Percentiles rank a stretch among this genome's conserved stretches.
Conservation (phyloP, 495 filamentous ascomycete species). For the Penicillium steckii region DNA sequence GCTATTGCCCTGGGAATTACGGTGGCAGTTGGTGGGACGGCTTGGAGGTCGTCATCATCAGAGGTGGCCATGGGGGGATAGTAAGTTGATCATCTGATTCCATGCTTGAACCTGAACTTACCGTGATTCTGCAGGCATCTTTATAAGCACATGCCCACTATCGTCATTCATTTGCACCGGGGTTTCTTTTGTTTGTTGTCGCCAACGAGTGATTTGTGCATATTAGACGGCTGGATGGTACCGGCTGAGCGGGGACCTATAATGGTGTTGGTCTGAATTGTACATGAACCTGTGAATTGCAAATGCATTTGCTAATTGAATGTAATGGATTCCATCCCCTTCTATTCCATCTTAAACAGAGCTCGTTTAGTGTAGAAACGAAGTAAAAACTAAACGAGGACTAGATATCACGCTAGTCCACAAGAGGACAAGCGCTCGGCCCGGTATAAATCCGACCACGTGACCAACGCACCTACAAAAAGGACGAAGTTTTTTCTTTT, state of each 20-base stretch:
- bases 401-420: neutral
- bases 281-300: too few relatives aligned
- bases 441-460: conserved; percentile 27
- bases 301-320: too few relatives aligned
- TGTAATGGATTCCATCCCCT: too few relatives aligned
- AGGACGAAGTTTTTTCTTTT: conserved; percentile 19
- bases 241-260: neutral
- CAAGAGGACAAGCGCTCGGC: neutral
- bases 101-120: neutral
- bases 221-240: neutral
- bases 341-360: too few relatives aligned
- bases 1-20: conserved; percentile 64
- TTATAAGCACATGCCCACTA: too few relatives aligned
- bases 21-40: conserved; percentile 57
- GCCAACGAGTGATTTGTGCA: too few relatives aligned
- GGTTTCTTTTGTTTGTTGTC: too few relatives aligned
- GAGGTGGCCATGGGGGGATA: conserved; percentile 21
- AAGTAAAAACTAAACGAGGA: neutral
- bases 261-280: neutral
- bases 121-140: neutral
- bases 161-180: too few relatives aligned
- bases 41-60: conserved; percentile 45
- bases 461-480: conserved; percentile 33
- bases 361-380: neutral
- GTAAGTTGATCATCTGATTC: neutral